Evolutionary conservation across 345 rosid genomes (phyloP), one percentile per base, ranked within the genome.

Genomic region (Bruguiera gymnorhiza): DNA sequence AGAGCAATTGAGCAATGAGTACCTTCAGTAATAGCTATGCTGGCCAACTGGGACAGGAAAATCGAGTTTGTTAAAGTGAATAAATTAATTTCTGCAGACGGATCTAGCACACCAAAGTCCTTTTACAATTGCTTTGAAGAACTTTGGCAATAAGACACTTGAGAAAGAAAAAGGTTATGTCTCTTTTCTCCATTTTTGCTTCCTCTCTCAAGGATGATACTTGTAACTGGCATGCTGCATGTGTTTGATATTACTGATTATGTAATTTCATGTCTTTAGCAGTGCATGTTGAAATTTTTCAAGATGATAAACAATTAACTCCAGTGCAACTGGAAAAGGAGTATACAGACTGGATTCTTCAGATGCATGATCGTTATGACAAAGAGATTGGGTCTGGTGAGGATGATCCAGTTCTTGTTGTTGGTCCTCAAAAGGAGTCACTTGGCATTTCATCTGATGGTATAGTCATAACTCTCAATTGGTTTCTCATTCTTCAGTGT

Each of bases 301-400:
- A 76, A 80, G 73, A 26, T 43, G 84, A 80, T 67, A 88, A 82
- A 65, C 3, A 9, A 39, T 39, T 86, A 32, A 70, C 54, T 23
- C 79, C 61, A 48, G 34, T 53, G 21, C 87, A 84, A 71, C 69
- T 91, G 70, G 94, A 87, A 70, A 82, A 79, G 70, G 83, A 75
- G 54, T 88, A 84, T 80, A 78, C 75, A 73, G 81, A 83, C 5
- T 91, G 97, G 97, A 80, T 91, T 78, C 65, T 83, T 53, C 69
- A 78, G 62, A 91, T 91, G 92, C 97, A 91, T 78, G 62, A 70
- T 6, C 60, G 10, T 29, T 86, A 87, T 73, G 97, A 91, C 70
- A 81, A 81, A 78, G 97, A 91, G 70, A 73, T 80, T 34, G 73
- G 63, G n/a, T 60, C 77, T 9, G 90, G 88, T 46, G 88, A 72